A percentile compares a stretch with the other conserved stretches of the same genome.
These are phyloP conservation scores for Saccharomyces eubayanus DNA, from an alignment of 805 yeast species.

Conservation along the genomic window DNA sequence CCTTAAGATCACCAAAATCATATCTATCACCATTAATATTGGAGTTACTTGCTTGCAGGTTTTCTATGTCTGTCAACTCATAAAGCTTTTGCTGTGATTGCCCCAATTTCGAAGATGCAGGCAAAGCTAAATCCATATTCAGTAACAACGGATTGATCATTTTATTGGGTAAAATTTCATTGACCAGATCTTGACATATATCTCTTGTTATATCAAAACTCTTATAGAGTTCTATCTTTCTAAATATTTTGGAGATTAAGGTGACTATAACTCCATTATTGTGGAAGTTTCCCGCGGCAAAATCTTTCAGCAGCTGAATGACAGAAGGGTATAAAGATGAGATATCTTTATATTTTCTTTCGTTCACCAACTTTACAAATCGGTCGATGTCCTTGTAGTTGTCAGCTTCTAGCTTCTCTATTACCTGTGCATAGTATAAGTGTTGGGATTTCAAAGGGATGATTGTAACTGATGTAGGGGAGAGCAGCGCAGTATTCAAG, in stretches of 20 bases:
- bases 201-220: constrained; percentile 43
- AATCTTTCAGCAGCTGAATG: constrained; percentile 43
- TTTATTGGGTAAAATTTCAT: constrained; percentile 23
- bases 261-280: constrained; percentile 43
- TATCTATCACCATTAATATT: constrained; percentile 31
- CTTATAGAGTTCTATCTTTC: constrained; percentile 18
- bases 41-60: constrained; percentile 38
- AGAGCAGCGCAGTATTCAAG: constrained; percentile 26
- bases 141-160: constrained; percentile 2
- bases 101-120: constrained; percentile 39
- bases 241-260: constrained; percentile 35
- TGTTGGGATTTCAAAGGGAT: constrained; percentile 36
- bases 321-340: constrained; percentile 29
- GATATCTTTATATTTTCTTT: constrained; percentile 3
- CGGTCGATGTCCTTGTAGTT: constrained; percentile 14
- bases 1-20: constrained; percentile 40
- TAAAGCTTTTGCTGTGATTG: constrained; percentile 36
- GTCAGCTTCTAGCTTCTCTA: constrained; percentile 20
- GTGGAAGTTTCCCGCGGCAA: constrained; percentile 44
- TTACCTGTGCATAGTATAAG: constrained; percentile 29
- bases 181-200: constrained; percentile 44
- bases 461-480: constrained; percentile 38
- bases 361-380: constrained; percentile 22
- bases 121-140: constrained; percentile 33
- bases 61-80: constrained; percentile 7